Percentiles rank a stretch among this genome's conserved stretches.
phyloP scores from a whole-genome alignment of 1,284 basidiomycete genomes.

The Heimioporus punctisporus region DNA sequence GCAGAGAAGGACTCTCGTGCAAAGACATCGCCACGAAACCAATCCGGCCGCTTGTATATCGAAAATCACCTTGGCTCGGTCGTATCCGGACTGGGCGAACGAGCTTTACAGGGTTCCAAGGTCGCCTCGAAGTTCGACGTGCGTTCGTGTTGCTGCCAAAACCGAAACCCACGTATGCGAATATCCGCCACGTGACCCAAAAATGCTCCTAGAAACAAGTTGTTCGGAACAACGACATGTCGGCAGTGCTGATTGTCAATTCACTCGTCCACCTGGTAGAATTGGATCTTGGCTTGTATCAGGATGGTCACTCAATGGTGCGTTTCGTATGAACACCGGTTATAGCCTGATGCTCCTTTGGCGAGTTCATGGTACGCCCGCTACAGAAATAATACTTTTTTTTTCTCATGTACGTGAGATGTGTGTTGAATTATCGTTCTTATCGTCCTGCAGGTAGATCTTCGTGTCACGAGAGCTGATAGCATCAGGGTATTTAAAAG shows the following conservation, averaged over 20 bases:
- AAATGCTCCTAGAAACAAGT: not conserved
- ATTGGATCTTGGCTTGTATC: too few species aligned
- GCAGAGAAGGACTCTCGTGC: slow-evolving; percentile 13
- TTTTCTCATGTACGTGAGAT: not conserved
- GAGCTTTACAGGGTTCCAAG: not conserved
- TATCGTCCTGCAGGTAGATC: not conserved
- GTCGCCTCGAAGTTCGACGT: slow-evolving; percentile 12
- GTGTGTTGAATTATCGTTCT: not conserved
- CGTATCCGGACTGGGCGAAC: not conserved
- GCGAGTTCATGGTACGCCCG: not conserved
- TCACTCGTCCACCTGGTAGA: too few species aligned
- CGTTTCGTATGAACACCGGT: too few species aligned
- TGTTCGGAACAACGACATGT: not conserved
- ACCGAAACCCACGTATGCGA: not conserved
- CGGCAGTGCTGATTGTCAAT: not conserved
- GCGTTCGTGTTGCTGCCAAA: slow-evolving; percentile 1
- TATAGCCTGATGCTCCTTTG: too few species aligned
- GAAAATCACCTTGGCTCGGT: not conserved
- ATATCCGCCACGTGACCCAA: slow-evolving; percentile 16
- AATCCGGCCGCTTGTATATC: not conserved
- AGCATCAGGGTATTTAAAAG: slow-evolving; percentile 1
- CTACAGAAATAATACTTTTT: not conserved
- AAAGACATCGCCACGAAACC: slow-evolving; percentile 18
- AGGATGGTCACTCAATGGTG: too few species aligned
- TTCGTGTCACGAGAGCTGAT: not conserved